These are phyloP conservation scores for Dactylellina drechsleri DNA, from an alignment of 2,329 filamentous ascomycete species.

Conservation along the genomic window DNA sequence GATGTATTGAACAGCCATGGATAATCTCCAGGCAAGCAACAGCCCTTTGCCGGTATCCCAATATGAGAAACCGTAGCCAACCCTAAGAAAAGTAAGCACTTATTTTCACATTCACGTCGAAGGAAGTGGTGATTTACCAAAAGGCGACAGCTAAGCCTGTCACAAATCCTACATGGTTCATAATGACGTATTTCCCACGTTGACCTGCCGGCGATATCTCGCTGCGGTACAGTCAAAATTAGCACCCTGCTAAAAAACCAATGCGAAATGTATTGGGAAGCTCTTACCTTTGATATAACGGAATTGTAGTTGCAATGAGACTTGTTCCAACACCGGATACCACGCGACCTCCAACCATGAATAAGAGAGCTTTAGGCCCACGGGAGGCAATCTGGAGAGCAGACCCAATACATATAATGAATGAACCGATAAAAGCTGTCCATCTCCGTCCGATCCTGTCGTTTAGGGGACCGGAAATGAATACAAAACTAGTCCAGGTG, in stretches of 20 bases:
- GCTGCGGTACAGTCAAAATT: constrained; percentile 59
- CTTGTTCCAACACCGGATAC: constrained; percentile 68
- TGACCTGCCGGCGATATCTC: constrained; percentile 68
- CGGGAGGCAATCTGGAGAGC: constrained; percentile 65
- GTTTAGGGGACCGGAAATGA: constrained; percentile 67
- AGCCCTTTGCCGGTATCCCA: constrained; percentile 65
- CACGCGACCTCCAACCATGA: constrained; percentile 67
- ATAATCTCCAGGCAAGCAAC: constrained; percentile 67
- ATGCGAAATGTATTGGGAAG: not conserved
- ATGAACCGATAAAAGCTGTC: constrained; percentile 66
- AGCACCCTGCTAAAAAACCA: not conserved
- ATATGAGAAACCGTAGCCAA: constrained; percentile 68
- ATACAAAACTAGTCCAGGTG: constrained; percentile 68
- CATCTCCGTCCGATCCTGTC: constrained; percentile 67
- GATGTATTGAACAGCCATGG: constrained; percentile 67
- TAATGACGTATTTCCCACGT: constrained; percentile 68
- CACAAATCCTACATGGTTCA: constrained; percentile 71
- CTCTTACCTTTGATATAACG: constrained; percentile 68
- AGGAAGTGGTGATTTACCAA: constrained; percentile 63
- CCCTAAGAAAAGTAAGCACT: constrained; percentile 61
- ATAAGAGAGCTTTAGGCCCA: constrained; percentile 63
- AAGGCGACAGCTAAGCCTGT: constrained; percentile 68
- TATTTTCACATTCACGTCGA: constrained; percentile 18
- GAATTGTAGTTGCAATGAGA: constrained; percentile 69
- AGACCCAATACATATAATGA: constrained; percentile 66